Evolutionary conservation across 208 protist species (phyloP), one percentile per base, ranked within the genome.

Genomic region (Leishmania guyanensis): DNA sequence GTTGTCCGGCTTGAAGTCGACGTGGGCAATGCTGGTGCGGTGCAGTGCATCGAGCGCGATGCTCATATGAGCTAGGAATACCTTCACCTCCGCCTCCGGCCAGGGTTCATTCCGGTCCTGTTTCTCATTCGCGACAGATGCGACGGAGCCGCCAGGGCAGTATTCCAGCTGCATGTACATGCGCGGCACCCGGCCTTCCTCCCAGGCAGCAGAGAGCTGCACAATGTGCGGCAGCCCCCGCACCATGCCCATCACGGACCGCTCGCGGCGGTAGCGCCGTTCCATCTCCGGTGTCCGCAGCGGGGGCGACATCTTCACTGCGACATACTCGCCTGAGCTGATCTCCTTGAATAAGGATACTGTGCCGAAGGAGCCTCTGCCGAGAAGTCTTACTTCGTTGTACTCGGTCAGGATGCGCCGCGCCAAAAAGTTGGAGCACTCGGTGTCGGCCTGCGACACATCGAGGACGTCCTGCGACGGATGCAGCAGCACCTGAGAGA

Each of bases 1-100:
- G 82, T 99, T 99, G 73, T 98, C 97, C 17, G 95, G 94, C 82
- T 98, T 98, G 74, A 99, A 92, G 89, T 99, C 97, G 22, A 98
- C 82, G 86, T 99, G 97, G 8, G 90, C 93, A 78, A 99, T 96
- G 84, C 91, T 87, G 17, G 79, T 76, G 58, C 81, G 78, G 78
- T 98, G 96, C 80, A 97, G 81, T 33, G 93, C 97, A 78, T 97
- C 86, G 17, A 98, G 87, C 10, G 94, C 96, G 51, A 97, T 90
- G 65, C 92, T 85, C 85, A 98, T 93, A 82, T 99, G 96, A 12
- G 77, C 79, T 48, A 98, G 81, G 54, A 98, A 96, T 39, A 89
- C 81, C 39, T 92, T 85, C 79, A 98, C 79, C 80, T 98, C 94
- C 51, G 83, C 75, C 88, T 96, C 94, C 50, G 85, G 62, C 93